Base-by-base conservation (phyloP, 2,329 filamentous ascomycete genomes). In the Sporothrix mexicana region DNA sequence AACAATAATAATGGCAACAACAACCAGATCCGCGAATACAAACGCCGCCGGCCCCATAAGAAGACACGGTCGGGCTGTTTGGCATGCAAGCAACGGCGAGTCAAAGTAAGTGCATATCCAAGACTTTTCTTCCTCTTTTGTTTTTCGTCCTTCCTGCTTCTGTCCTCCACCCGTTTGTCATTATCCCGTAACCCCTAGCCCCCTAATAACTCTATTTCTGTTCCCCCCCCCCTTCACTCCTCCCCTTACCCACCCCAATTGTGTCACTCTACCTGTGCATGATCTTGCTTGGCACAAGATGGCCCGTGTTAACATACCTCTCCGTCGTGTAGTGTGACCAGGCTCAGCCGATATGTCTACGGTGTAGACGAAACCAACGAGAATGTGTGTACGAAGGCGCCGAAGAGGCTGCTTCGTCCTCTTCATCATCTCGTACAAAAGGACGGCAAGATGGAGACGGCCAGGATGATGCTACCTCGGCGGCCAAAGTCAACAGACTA, bases 1-100 rank as follows among this genome's bases (percentile, higher is more conserved):
- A 25, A 51, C 49, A 66, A 59, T 9, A 61, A 20, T 41, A 3
- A 82, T 41, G 47, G 36, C 45, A 36, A 36, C 36, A 25, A 43
- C 23, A 73, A 71, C 59, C 74, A 76, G 64, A 72, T 70, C 30
- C 74, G 75, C 10, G 76, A 77, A 10, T 77, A 77, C 72, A 77
- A 75, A 69, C 73, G 73, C 1, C 76, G 77, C 1, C 73, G 74
- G 36, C 74, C 74, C 23, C 77, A 78, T 70, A 76, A 71, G 57
- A 78, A 78, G 72, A 74, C 76, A 9, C 71, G 74, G 36, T 69
- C 62, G 43, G 77, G 77, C 25, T 78, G 77, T 43, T 23, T 70
- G 13, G 75, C 69, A 23, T 78, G 76, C 74, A 78, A 78, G 71
- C 74, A 75, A 55, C 69, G 74, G 53, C 70, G 76, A 36, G 77